Base-by-base conservation (phyloP, 352 stramenopile genomes). In the Phytophthora citrophthora region DNA sequence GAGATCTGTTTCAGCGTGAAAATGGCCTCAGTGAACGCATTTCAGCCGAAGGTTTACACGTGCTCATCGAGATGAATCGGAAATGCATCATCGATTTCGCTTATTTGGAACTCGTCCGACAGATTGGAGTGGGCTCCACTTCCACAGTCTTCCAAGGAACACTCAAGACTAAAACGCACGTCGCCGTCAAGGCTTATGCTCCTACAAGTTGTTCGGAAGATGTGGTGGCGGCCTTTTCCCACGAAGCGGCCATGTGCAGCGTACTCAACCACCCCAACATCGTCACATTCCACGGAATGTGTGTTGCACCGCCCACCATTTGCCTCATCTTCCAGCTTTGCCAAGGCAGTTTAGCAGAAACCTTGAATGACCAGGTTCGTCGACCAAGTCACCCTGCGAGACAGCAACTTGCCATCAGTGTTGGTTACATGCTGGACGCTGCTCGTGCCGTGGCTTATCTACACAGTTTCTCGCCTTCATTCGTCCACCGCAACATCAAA, bases 81-180 rank as follows among this genome's bases (percentile, higher is more conserved):
- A 85, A 83, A 29, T 65, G 70, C 47, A 59, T 88, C 32, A 82
- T 88, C 24, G 78, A 88, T 36, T 88, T 88, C 54, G 76, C 76
- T 6, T 81, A 83, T 41, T 43, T 87, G 26, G 61, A 79, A 8
- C 44, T 87, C n/a, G 48, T 64, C n/a, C 49, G 57, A 3, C 64
- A 66, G 23, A 61, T 85, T 47, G 76, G 72, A 4, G 55, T 66
- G 10, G 77, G 73, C 0, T 58, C 58, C 0, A 75, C 46, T 10
- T 70, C 72, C 0, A 65, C 54, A 8, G 54, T 83, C 0, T 83
- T 74, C 50, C 55, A 77, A 53, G 76, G 72, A 26, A 68, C 44
- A 1, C 45, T 83, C 3, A 74, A 83, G 36, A 52, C 59, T 13
- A 79, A 77, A 47, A 74, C 58, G 2, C 68, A 58, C 15, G 76